Evolutionary conservation across 2,329 filamentous ascomycete genomes (phyloP), one percentile per base, ranked within the genome.

Genomic region (Golovinomyces cichoracearum): DNA sequence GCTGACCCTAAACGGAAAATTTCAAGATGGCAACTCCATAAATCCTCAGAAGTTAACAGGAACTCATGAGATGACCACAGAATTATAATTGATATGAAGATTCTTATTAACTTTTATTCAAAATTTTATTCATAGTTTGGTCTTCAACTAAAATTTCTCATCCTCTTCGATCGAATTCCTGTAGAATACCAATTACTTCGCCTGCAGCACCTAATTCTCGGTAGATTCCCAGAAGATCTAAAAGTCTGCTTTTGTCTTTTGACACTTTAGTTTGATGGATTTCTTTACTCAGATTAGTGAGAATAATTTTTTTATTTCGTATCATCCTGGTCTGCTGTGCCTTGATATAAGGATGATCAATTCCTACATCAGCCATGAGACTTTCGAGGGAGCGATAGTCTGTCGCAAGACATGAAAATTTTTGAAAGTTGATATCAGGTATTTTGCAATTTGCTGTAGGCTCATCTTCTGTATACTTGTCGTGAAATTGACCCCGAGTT

Each of bases 1-100:
- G 0, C 76, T 98, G 67, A 84, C 78, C 61, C 65, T 98, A 62
- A 93, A 74, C 61, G 88, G 86, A 50, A 75, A 80, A 49, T 81
- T 90, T 62, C 75, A 66, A 57, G 69, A 78, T 48, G 68, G 71
- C 4, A 70, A 74, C 51, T 74, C 74, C 52, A 66, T 48, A 22
- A 22, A 48, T 31, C 38, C 47, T 17, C 22, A 42, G 17, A 31
- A 23, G 15, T 23, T 48, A 23, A 41, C 26, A 42, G 47, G 37
- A 21, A 15, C 23, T 17, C 38, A 48, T 25, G 38, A 48, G 22
- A 26, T n/a, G n/a, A n/a, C n/a, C n/a, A n/a, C n/a, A n/a, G n/a
- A n/a, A n/a, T n/a, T n/a, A n/a, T n/a, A n/a, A n/a, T n/a, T n/a
- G n/a, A n/a, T n/a, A n/a, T n/a, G n/a, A n/a, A n/a, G n/a, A n/a